Evolutionary conservation across 148 eudicot genomes (phyloP), one percentile per base, ranked within the genome.

Genomic region (Nyssa sinensis): DNA sequence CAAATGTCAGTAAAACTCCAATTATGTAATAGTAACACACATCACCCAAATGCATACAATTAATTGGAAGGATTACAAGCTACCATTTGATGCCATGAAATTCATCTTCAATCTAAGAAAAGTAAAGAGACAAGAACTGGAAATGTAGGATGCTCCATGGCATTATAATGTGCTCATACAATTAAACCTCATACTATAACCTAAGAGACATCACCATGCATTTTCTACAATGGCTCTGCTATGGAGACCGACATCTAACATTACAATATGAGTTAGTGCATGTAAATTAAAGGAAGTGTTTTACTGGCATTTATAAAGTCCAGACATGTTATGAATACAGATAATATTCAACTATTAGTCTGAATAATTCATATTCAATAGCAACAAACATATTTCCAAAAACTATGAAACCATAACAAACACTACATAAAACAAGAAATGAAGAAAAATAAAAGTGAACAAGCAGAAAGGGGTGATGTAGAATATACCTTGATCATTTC

Each of bases 401-500:
- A n/a, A 3, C 19, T 62, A 17, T 17, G 19, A 4, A 3, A 53
- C 25, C 8, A 60, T 37, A 53, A 44, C 0, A 37, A 19, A 7
- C 59, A 1, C 59, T 53, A 0, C 7, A 19, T 17, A 53, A 53
- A 55, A 55, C 24, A 55, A 55, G 24, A 55, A 55, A 55, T 19
- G 24, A 9, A 55, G 59, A 55, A 55, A 55, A 55, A 55, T 55
- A 70, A 6, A 35, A 72, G 16, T 12, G 39, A 73, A 73, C 27
- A 25, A 60, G 51, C 55, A 37, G 25, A 1, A 4, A 55, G 23
- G 32, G 5, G 34, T 27, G 31, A 23, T 37, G 23, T 71, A 33
- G 69, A 14, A 37, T 75, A 62, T 82, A 87, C 89, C 89, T 85
- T 66, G 53, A 44, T 89, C 81, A 88, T 82, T 86, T 90, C 65